Evolutionary conservation across 345 rosid species (phyloP).

Genomic region (Eucalyptus erythrocorys): DNA sequence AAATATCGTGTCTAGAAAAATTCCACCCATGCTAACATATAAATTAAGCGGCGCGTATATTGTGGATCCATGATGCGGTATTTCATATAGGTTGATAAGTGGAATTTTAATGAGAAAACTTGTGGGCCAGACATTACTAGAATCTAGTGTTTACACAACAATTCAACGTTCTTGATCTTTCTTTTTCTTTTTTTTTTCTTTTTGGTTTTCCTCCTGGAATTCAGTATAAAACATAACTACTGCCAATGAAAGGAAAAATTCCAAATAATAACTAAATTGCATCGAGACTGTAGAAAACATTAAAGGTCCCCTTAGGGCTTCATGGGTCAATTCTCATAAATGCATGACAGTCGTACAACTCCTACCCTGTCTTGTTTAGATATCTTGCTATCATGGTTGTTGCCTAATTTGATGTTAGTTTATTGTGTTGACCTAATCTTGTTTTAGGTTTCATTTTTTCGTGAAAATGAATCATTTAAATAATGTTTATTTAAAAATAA

Average conservation of each 20-base stretch:
- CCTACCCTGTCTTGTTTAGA: background rate
- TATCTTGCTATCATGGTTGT: background rate
- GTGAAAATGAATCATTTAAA: too few relatives aligned
- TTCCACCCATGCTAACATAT: background rate
- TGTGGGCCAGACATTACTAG: background rate
- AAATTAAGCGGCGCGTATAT: rapidly evolving
- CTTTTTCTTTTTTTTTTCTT: background rate
- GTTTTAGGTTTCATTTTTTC: too few relatives aligned
- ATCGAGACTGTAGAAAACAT: background rate
- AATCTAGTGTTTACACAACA: background rate
- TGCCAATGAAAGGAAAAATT: background rate
- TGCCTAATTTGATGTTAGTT: background rate
- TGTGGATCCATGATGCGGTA: background rate
- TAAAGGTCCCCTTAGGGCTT: background rate
- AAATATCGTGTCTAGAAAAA: background rate
- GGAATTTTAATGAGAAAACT: background rate
- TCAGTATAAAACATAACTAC: background rate
- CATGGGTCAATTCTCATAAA: background rate
- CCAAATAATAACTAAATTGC: background rate
- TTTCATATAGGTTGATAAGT: background rate
- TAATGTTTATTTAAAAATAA: too few relatives aligned
- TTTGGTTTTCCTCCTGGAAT: background rate
- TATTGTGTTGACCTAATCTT: background rate
- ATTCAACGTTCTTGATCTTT: background rate
- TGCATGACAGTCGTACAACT: background rate